phyloP scores from a whole-genome alignment of 371 early-diverging fungal genomes.

The Mucor irregularis region DNA sequence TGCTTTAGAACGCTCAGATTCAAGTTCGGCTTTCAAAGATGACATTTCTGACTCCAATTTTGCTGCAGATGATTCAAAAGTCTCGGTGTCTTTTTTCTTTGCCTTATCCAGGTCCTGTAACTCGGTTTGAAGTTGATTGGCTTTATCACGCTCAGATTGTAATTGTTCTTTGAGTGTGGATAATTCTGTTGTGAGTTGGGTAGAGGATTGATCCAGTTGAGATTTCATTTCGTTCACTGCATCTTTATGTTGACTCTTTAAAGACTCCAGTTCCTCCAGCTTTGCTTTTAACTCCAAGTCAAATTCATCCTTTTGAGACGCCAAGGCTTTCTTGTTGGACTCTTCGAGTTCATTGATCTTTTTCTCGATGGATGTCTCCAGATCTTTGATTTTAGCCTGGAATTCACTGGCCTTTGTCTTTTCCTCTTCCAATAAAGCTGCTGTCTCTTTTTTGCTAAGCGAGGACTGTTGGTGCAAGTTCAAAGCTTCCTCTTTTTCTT shows the following conservation, averaged over 20 bases:
- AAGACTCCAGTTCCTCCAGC: not conserved
- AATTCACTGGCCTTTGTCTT: too few relatives aligned
- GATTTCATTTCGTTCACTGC: not conserved
- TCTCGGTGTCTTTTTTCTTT: not conserved
- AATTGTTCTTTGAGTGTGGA: not conserved
- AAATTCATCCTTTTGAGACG: too few relatives aligned
- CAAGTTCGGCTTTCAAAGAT: not conserved
- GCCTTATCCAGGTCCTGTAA: not conserved
- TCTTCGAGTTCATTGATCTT: too few relatives aligned
- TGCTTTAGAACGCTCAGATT: not conserved
- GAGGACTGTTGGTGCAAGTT: too few relatives aligned
- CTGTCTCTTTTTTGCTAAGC: too few relatives aligned
- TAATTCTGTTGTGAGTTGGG: not conserved
- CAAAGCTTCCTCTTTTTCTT: not conserved
- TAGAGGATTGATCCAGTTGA: too few relatives aligned
- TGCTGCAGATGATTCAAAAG: not conserved
- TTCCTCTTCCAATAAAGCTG: too few relatives aligned
- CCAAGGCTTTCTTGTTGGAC: too few relatives aligned
- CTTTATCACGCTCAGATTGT: conserved; percentile 2
- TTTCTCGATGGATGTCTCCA: too few relatives aligned
- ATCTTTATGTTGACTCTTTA: not conserved
- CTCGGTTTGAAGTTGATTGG: not conserved
- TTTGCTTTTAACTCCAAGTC: not conserved
- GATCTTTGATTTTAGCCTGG: too few relatives aligned
- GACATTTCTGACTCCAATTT: not conserved